These are phyloP conservation scores for Cryptosporidium parvum DNA, from an alignment of 169 alveolate genomes.

Conservation along the genomic window DNA sequence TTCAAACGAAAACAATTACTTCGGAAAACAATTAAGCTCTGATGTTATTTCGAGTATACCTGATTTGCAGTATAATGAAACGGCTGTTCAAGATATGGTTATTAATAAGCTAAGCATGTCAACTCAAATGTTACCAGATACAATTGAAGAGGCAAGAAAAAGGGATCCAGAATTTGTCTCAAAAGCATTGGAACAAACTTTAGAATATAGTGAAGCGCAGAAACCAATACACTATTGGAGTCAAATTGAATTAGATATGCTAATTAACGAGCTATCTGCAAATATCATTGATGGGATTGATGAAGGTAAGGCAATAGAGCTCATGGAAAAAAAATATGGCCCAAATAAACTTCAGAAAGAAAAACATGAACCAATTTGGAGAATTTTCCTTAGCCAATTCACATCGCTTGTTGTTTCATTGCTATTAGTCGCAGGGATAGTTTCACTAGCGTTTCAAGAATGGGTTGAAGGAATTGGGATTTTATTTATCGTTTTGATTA, in stretches of 20 bases:
- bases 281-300: slow-evolving; percentile 81
- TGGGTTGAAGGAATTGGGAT: slow-evolving; percentile 91
- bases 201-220: slow-evolving; percentile 32
- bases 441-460: slow-evolving; percentile 85
- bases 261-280: slow-evolving; percentile 54
- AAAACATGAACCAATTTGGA: slow-evolving; percentile 86
- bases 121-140: slow-evolving; percentile 63
- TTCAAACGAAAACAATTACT: slow-evolving; percentile 52
- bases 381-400: slow-evolving; percentile 87
- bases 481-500: slow-evolving; percentile 87
- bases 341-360: slow-evolving; percentile 87
- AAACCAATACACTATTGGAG: slow-evolving; percentile 74
- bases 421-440: slow-evolving; percentile 87
- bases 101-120: slow-evolving; percentile 66
- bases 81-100: slow-evolving; percentile 75
- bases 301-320: slow-evolving; percentile 82
- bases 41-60: slow-evolving; percentile 58
- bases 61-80: slow-evolving; percentile 71
- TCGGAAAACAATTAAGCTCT: slow-evolving; percentile 52
- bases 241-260: slow-evolving; percentile 37
- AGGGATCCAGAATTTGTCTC: slow-evolving; percentile 71
- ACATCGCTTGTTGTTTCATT: slow-evolving; percentile 86
- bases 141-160: slow-evolving; percentile 74
- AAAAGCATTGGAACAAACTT: slow-evolving; percentile 56
- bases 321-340: slow-evolving; percentile 85